Evolutionary conservation across 345 rosid genomes (phyloP).

Genomic region (Eucalyptus erythrocorys): DNA sequence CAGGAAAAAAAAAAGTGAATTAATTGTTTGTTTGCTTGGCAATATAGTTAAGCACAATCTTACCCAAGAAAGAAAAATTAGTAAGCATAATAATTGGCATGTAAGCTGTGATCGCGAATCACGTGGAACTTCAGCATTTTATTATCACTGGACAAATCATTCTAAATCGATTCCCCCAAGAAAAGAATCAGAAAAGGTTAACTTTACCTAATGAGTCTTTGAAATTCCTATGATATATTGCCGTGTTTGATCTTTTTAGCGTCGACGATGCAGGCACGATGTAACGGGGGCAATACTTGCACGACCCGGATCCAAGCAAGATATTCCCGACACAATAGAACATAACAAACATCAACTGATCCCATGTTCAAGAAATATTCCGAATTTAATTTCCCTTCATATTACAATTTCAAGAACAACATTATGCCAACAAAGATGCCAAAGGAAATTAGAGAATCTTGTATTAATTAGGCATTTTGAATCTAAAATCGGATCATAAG

Average conservation of each 20-base stretch:
- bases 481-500: background rate
- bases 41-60: background rate
- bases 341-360: background rate
- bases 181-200: background rate
- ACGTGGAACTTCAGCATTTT: background rate
- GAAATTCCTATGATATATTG: background rate
- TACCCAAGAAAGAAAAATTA: background rate
- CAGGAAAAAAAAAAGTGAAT: background rate
- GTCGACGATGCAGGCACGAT: background rate
- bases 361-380: background rate
- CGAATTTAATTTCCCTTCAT: background rate
- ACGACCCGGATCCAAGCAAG: background rate
- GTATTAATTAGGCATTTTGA: background rate
- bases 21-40: background rate
- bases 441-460: background rate
- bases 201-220: background rate
- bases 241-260: background rate
- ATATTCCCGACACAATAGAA: background rate
- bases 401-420: background rate
- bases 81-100: background rate
- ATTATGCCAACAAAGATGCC: background rate
- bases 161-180: background rate
- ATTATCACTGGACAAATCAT: background rate
- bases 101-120: background rate
- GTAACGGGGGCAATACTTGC: background rate